Evolutionary conservation across 2,329 filamentous ascomycete genomes (phyloP), one percentile per base, ranked within the genome.

Genomic region (Penicillium digitatum): DNA sequence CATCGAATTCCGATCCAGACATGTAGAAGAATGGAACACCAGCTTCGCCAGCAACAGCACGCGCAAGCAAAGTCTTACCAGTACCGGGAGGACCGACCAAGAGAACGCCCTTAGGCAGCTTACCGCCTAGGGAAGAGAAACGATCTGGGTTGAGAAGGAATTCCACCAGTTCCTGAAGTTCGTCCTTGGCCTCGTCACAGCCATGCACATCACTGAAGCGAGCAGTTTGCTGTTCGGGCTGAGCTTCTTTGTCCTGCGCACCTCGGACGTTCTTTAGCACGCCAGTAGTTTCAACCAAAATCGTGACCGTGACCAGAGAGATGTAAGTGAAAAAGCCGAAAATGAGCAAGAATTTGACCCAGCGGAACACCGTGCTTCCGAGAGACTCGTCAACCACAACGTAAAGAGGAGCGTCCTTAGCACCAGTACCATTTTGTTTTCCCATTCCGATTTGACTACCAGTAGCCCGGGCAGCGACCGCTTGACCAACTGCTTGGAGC

Each of bases 11-110:
- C 55, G 90, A 95, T 48, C 94, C 94, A 69, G 94, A 99, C 93
- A 99, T 97, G 82, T 96, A 99, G 81, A 97, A 99, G 81, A 99
- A 99, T 1, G 94, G 94, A 18, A 99, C 94, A 53, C 93, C 94
- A 51, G 94, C 92, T 78, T 99, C 94, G 49, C 94, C 94, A 45
- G 94, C 94, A 57, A 99, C 94, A 52, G 94, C 95, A 67, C 94
- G 87, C 60, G 94, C 94, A 58, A 99, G 83, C 38, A 99, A 83
- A 12, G 94, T 99, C 78, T 99, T 99, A 77, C 94, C 94, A 58
- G 94, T 99, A 78, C 94, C 94, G 49, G 94, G 94, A 69, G 94
- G 94, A 0, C 94, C 94, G 68, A 96, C 90, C 24, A 99, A 83
- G 48, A 99, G 82, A 56, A 99, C 90, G 79, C 94, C 94, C 76